phyloP scores from a whole-genome alignment of 2,329 filamentous ascomycete species.

The Trichoderma sp. region DNA sequence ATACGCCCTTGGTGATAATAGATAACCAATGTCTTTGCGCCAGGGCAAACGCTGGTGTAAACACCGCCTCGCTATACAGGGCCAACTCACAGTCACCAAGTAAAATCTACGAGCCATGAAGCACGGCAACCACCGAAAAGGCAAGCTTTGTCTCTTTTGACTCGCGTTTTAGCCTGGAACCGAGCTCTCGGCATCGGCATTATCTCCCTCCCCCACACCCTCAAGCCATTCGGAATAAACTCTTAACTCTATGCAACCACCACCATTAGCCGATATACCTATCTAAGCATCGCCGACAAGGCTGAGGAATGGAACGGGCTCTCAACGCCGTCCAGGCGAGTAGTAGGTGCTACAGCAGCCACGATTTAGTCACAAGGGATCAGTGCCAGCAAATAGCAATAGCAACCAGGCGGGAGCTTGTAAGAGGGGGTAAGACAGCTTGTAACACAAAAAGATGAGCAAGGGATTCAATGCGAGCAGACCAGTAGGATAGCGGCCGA shows the following conservation, averaged over 20 bases:
- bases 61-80: not conserved
- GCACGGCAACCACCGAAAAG: too few species aligned
- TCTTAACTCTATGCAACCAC: conserved; percentile 22
- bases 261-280: not conserved
- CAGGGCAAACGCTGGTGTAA: not conserved
- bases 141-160: too few species aligned
- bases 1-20: not conserved
- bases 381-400: not conserved
- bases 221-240: conserved; percentile 11
- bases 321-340: not conserved
- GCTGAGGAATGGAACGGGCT: not conserved
- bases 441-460: not conserved
- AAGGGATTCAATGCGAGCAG: not conserved
- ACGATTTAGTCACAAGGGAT: not conserved
- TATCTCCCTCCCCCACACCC: not conserved
- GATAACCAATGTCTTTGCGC: too few species aligned
- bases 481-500: not conserved
- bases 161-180: not conserved
- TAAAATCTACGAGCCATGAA: too few species aligned
- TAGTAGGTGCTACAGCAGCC: not conserved
- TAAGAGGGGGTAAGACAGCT: not conserved
- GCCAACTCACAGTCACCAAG: not conserved
- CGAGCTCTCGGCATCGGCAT: conserved; percentile 2
- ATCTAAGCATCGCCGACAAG: not conserved
- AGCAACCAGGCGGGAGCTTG: not conserved